Base-by-base conservation (phyloP, 2,329 filamentous ascomycete genomes). In the Phyllosticta capitalensis region DNA sequence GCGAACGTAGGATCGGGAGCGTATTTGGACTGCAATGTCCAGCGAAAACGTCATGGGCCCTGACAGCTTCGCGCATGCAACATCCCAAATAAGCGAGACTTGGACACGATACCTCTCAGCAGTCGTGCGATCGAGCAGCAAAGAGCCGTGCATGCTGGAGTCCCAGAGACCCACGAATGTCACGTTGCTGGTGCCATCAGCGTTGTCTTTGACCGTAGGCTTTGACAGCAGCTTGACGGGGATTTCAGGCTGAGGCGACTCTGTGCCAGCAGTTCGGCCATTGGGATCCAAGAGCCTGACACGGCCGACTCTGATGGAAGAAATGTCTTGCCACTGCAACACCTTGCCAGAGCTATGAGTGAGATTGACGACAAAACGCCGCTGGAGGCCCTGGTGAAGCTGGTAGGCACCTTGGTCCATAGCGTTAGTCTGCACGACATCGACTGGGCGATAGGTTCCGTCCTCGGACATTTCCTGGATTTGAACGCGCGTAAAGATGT, bases 131-230 rank as follows among this genome's bases (percentile, higher is more conserved):
- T 99, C 92, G n/a, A 99, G 83, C 14, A 97, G 80, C n/a, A 95
- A 78, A 5, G 94, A 96, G 63, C 85, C 86, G 72, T 99, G 94
- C 65, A 94, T 80, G 67, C 91, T 95, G 0, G 92, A 96, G 70
- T 99, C 94, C 94, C 94, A 99, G 68, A 97, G 92, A 0, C 89
- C 91, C n/a, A 88, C 82, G 51, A 97, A 80, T 1, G 87, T 92
- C 45, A 96, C 86, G 70, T 88, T 91, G 38, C 86, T 87, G 0
- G 92, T 96, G 45, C 94, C 94, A 70, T 97, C 95, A 22, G 89
- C 84, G 68, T 96, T 95, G 61, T 89, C 85, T 63, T 87, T 88
- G 64, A 96, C 87, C 59, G 85, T 81, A 0, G 94, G 92, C 54
- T 87, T 85, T 30, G 88, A 83, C 2, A 91, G 81, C 52, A 95